Conservation (phyloP, 2,329 filamentous ascomycete species). For the Cercospora sp. region DNA sequence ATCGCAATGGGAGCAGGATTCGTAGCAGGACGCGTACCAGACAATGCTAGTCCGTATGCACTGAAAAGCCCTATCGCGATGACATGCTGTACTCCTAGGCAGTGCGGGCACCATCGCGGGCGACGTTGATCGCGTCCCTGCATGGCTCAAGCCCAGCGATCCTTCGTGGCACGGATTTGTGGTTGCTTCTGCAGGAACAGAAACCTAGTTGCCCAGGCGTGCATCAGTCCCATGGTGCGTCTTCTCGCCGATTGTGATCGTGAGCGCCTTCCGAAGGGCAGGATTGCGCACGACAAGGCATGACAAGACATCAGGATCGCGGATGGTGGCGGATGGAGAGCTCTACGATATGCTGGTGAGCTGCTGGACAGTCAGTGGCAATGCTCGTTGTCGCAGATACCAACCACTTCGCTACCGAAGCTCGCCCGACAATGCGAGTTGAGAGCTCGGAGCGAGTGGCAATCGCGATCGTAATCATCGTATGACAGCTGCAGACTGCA, state of each 20-base stretch:
- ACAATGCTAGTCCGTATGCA: not conserved
- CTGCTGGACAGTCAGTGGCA: not conserved
- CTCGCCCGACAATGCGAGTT: not conserved
- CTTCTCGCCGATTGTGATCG: not conserved
- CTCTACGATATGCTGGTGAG: not conserved
- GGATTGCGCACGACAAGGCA: not conserved
- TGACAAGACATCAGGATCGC: not conserved
- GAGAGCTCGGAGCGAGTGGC: not conserved
- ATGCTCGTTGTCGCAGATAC: not conserved
- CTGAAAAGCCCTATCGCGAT: not conserved
- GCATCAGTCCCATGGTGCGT: not conserved
- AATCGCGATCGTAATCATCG: not conserved
- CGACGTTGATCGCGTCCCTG: not conserved
- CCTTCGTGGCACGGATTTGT: not conserved
- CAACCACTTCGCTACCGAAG: not conserved
- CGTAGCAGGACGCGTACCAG: not conserved
- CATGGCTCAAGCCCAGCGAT: not conserved
- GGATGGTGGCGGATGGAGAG: not conserved
- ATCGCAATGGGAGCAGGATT: not conserved
- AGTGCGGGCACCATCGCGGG: not conserved
- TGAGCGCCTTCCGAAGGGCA: not conserved
- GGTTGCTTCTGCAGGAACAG: conserved; percentile 7
- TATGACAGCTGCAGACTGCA: not conserved
- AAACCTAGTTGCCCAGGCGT: conserved; percentile 3
- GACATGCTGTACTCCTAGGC: not conserved